Conservation (phyloP, 805 yeast genomes). For the Lachancea dasiensis region DNA sequence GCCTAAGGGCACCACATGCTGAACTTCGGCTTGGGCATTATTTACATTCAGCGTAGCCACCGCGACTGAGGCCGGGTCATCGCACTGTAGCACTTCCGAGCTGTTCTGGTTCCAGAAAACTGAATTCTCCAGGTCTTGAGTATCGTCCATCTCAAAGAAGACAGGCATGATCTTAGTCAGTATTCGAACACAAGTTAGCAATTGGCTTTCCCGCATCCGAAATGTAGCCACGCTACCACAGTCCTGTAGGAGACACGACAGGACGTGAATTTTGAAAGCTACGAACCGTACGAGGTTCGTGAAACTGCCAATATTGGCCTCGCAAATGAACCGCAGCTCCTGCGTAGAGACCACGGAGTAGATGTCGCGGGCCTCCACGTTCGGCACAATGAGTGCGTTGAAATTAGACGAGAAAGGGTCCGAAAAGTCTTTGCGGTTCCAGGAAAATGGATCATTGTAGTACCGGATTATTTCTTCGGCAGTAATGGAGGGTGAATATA, state of each 20-base stretch:
- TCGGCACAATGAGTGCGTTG: conserved; percentile 9
- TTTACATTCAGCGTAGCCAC: conserved; percentile 14
- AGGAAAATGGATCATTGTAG: conserved; percentile 24
- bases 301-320: conserved; percentile 52
- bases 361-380: conserved; percentile 50
- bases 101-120: conserved; percentile 19
- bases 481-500: conserved; percentile 10
- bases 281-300: conserved; percentile 43
- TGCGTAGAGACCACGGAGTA: conserved; percentile 48
- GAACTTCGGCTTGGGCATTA: background rate
- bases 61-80: conserved; percentile 8
- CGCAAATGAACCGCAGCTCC: conserved; percentile 57
- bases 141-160: conserved; percentile 48
- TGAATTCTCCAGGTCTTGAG: conserved; percentile 27
- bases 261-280: conserved; percentile 30
- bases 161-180: conserved; percentile 63
- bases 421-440: conserved; percentile 4
- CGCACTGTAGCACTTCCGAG: conserved; percentile 6
- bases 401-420: conserved; percentile 14
- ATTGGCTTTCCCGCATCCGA: conserved; percentile 27
- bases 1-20: conserved; percentile 31
- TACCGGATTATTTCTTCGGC: conserved; percentile 12
- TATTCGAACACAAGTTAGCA: conserved; percentile 58
- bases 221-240: conserved; percentile 2
- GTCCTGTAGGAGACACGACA: conserved; percentile 17